Conservation (phyloP, 2,329 filamentous ascomycete genomes). For the Stagonosporopsis rhizophila region DNA sequence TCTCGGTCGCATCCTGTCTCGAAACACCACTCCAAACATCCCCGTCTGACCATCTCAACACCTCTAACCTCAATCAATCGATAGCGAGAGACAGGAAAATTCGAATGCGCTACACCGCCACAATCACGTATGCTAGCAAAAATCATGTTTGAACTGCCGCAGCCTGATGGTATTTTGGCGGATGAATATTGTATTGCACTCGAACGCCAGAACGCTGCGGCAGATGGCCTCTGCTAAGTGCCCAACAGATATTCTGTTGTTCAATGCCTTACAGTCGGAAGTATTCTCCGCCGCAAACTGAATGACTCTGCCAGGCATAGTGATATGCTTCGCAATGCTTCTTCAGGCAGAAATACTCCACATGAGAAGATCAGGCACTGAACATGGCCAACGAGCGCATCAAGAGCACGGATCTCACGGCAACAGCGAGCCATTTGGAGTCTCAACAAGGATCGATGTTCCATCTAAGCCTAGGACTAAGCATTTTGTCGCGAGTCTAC, state of each 20-base stretch:
- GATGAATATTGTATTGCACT: background rate
- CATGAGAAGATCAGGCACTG: slow-evolving; percentile 9
- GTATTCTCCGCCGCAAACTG: background rate
- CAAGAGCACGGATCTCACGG: slow-evolving; percentile 22
- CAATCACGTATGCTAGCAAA: background rate
- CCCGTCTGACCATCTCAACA: slow-evolving; percentile 31
- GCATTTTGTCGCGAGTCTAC: slow-evolving; percentile 29
- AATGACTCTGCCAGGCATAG: slow-evolving; percentile 3
- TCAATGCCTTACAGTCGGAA: background rate
- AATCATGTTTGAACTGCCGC: background rate
- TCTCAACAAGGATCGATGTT: background rate
- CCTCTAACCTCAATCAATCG: background rate
- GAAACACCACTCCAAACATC: slow-evolving; percentile 41
- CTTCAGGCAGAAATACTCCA: slow-evolving; percentile 11
- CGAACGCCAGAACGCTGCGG: background rate
- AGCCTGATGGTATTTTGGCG: background rate
- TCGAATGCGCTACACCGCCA: background rate
- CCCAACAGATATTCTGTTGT: background rate
- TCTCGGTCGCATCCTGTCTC: slow-evolving; percentile 15
- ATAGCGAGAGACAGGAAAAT: background rate
- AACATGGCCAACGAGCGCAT: slow-evolving; percentile 13
- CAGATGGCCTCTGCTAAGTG: background rate
- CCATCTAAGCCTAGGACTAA: slow-evolving; percentile 20
- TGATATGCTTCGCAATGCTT: slow-evolving; percentile 20
- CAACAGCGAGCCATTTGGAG: slow-evolving; percentile 7